Evolutionary conservation across 2,329 filamentous ascomycete species (phyloP).

Genomic region (Chrysosporium queenslandicum): DNA sequence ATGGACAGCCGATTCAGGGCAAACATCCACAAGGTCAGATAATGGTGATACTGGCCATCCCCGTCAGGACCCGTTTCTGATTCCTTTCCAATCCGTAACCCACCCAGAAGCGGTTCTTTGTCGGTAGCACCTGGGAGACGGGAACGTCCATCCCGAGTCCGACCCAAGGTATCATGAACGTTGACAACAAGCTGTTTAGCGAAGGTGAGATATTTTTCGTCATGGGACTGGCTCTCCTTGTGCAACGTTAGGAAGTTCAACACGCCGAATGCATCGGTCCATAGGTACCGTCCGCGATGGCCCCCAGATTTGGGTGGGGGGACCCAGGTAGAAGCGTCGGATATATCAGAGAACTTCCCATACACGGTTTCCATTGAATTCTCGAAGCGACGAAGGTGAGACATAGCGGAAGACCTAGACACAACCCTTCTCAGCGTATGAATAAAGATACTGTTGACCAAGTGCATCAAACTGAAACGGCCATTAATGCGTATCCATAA

Average conservation of each 20-base stretch:
- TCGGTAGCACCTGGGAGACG: conserved; percentile 46
- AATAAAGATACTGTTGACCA: not conserved
- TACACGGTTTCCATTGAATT: conserved; percentile 32
- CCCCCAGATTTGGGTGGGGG: conserved; percentile 44
- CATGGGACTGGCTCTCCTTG: conserved; percentile 24
- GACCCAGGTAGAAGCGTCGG: conserved; percentile 34
- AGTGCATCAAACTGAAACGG: not conserved
- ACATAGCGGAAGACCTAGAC: conserved; percentile 3
- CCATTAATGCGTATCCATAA: too few species aligned
- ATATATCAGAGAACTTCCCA: conserved; percentile 28
- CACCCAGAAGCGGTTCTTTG: conserved; percentile 43
- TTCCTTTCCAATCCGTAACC: conserved; percentile 49
- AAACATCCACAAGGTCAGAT: conserved; percentile 55
- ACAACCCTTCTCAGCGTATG: not conserved
- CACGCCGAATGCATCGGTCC: conserved; percentile 53
- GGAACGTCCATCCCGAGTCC: conserved; percentile 40
- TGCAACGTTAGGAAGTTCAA: conserved; percentile 50
- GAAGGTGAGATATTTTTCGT: conserved; percentile 40
- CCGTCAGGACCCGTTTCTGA: conserved; percentile 41
- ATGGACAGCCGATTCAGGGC: conserved; percentile 46
- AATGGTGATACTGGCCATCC: conserved; percentile 54
- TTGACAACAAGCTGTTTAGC: conserved; percentile 41
- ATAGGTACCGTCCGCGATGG: conserved; percentile 50
- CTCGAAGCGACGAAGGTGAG: conserved; percentile 13
- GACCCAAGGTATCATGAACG: conserved; percentile 46